Conservation (phyloP, 345 rosid species). For the Anastatica hierochuntica region DNA sequence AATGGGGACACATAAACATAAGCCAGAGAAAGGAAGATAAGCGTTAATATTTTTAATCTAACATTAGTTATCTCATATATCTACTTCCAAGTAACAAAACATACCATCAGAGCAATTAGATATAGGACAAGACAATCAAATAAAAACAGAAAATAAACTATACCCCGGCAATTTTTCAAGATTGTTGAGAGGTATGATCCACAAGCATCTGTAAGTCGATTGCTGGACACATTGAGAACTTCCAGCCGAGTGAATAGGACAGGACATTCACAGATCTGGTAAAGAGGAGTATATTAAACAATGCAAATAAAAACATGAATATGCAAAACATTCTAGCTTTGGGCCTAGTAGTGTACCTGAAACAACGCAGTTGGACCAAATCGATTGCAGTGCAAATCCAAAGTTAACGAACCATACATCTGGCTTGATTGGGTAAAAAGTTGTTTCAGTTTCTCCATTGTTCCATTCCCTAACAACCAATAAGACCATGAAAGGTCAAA, state of each 20-base stretch:
- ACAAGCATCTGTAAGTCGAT: conserved; percentile 94
- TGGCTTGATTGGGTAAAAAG: conserved; percentile 56
- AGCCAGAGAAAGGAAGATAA: neutral
- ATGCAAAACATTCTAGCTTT: conserved; percentile 13
- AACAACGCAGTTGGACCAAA: conserved; percentile 90
- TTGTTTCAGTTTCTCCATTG: conserved; percentile 83
- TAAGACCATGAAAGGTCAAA: conserved; percentile 17
- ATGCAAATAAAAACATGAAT: conserved; percentile 6
- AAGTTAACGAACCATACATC: conserved; percentile 66
- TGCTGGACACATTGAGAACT: conserved; percentile 84
- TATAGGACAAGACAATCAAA: neutral
- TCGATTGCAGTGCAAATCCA: conserved; percentile 93
- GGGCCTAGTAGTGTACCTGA: conserved; percentile 45
- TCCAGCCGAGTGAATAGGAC: conserved; percentile 73
- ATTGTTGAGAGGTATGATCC: conserved; percentile 89
- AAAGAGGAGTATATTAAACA: conserved; percentile 8
- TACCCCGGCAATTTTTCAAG: conserved; percentile 73
- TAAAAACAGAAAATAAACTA: neutral
- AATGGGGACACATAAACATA: conserved; percentile 14
- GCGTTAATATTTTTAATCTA: neutral
- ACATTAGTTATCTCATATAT: neutral
- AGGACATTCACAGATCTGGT: conserved; percentile 90
- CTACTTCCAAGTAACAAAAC: too few species aligned
- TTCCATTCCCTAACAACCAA: conserved; percentile 70
- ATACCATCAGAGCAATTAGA: conserved; percentile 9